Evolutionary conservation across 495 filamentous ascomycete species (phyloP), one percentile per base, ranked within the genome.

Genomic region (Lichenothelia convexa): DNA sequence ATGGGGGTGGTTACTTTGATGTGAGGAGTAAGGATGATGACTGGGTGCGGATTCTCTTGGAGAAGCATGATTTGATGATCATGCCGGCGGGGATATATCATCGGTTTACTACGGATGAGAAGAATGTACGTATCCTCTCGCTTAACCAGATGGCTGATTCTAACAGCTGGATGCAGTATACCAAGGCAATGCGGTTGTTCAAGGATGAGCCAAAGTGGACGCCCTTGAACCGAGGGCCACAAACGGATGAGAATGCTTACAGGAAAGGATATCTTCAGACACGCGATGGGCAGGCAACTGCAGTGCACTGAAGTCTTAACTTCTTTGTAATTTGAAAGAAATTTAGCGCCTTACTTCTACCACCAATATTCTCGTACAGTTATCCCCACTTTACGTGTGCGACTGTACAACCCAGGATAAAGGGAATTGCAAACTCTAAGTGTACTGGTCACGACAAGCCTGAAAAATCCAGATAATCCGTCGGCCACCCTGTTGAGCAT

Each of bases 141-240:
- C 7, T 27, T 27, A 13, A 7, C 24, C 24, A 13, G 24, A 27
- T 29, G 9, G 21, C 5, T 27, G n/a, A 19, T 11, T 24, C 21
- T 45, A 36, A 54, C 40, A 36, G 18, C 13, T 27, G 15, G 6
- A 21, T 35, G 16, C 36, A 95, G 87, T 94, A 87, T 52, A 78
- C 93, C 50, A 80, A 86, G 53, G 89, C 91, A 17, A 87, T 95
- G 81, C 71, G 89, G 26, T 68, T 97, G 35, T 97, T 95, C 72
- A 86, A 94, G 64, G 89, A 95, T 39, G 85, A 95, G 63, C 91
- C 89, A 27, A 93, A 93, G 61, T 97, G 89, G 89, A 95, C 86
- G 39, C 82, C 89, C 12, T 57, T 97, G 48, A 93, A 93, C 57
- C 70, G 91, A 30, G 70, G 69, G 1, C 63, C 58, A 8, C 83